A percentile compares a stretch with the other conserved stretches of the same genome.
phyloP scores from a whole-genome alignment of 2,329 filamentous ascomycete species.

The Phialophora chinensis region DNA sequence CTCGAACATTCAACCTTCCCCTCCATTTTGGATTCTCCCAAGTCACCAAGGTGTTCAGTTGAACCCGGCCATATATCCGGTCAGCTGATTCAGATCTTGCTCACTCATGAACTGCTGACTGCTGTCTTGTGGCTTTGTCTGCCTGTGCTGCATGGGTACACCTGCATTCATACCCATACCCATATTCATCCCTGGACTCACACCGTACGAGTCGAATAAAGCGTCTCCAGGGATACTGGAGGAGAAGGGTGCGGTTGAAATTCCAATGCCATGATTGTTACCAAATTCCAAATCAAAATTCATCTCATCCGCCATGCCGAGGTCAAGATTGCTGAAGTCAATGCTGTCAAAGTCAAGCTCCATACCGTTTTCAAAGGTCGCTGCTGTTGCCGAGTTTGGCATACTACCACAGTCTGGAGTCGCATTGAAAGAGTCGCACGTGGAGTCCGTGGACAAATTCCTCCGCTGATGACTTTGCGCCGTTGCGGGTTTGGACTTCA shows the following conservation, averaged over 20 bases:
- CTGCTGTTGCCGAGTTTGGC: conserved; percentile 22
- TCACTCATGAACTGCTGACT: conserved; percentile 30
- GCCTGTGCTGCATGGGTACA: conserved; percentile 3
- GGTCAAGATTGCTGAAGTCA: conserved; percentile 38
- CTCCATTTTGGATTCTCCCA: not conserved
- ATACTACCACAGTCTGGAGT: conserved; percentile 27
- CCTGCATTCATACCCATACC: conserved; percentile 13
- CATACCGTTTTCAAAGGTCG: conserved; percentile 34
- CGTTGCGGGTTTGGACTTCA: conserved; percentile 45
- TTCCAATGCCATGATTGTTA: conserved; percentile 13
- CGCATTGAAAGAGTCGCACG: conserved; percentile 7
- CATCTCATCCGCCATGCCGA: conserved; percentile 36
- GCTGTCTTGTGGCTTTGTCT: conserved; percentile 18
- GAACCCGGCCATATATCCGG: conserved; percentile 34
- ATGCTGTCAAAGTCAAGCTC: conserved; percentile 40
- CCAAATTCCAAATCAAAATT: conserved; percentile 32
- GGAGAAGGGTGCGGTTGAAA: conserved; percentile 24
- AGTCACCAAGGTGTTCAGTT: conserved; percentile 7
- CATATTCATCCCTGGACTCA: conserved; percentile 16
- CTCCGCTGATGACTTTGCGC: conserved; percentile 27
- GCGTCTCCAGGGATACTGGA: conserved; percentile 29
- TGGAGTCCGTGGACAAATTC: conserved; percentile 24
- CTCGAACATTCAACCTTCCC: not conserved
- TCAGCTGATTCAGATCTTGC: conserved; percentile 30
- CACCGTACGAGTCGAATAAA: conserved; percentile 27